These are phyloP conservation scores for Dinochytrium kinnereticum DNA, from an alignment of 371 early-diverging fungal species.

Conservation along the genomic window DNA sequence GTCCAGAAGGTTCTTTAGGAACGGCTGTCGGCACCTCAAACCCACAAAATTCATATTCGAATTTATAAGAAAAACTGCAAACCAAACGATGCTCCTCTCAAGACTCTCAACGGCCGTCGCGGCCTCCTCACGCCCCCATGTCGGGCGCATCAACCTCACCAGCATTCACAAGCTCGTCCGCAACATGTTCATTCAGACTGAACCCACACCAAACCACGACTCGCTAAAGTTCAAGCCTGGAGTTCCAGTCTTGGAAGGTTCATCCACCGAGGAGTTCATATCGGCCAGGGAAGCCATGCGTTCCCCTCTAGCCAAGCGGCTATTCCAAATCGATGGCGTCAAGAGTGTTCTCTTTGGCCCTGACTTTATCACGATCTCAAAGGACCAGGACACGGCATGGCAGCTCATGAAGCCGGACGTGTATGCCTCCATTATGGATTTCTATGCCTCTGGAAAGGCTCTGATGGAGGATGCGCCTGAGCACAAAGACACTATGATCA, in stretches of 20 bases:
- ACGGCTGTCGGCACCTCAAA: no score
- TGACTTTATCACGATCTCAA: conserved; percentile 93
- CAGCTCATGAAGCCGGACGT: conserved; percentile 95
- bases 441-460: conserved; percentile 83
- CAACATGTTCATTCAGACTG: conserved; percentile 95
- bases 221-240: conserved; percentile 94
- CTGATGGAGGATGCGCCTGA: conserved; percentile 53
- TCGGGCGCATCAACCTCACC: background rate
- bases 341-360: conserved; percentile 85
- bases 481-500: conserved; percentile 72
- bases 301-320: conserved; percentile 86
- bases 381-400: conserved; percentile 85
- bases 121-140: background rate
- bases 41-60: no score
- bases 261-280: conserved; percentile 73
- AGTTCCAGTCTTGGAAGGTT: conserved; percentile 65
- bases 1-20: no score
- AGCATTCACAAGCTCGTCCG: conserved; percentile 16
- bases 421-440: conserved; percentile 94
- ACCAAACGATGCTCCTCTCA: background rate
- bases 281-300: conserved; percentile 73
- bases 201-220: conserved; percentile 91
- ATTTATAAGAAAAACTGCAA: no score
- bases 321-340: conserved; percentile 92
- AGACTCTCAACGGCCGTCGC: background rate